Base-by-base conservation (phyloP, 495 filamentous ascomycete species). In the Ramalina intermedia region DNA sequence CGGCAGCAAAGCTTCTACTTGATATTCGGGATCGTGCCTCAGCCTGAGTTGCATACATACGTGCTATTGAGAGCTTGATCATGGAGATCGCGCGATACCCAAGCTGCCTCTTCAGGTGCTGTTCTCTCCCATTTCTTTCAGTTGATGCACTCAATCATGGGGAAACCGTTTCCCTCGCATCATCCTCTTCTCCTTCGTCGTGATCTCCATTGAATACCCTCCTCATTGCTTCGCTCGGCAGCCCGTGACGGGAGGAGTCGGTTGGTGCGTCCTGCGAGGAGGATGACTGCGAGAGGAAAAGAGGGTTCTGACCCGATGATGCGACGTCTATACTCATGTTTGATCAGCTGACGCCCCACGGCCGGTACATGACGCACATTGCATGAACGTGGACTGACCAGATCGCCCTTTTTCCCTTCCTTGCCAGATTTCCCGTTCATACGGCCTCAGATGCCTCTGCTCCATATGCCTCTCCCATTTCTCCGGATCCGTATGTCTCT, bases 351-450 rank as follows among this genome's bases (percentile, higher is more conserved):
- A 7, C 35, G 18, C 8, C 11, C 46, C 24, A 42, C 24, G 43
- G 41, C 43, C 36, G 2, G 17, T 18, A 14, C 11, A 6, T 2
- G 23, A 6, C 18, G 2, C 18, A 20, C 18, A 20, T 20, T 20
- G 18, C 18, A 20, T 16, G 1, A n/a, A 11, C 29, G 17, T 14
- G 17, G 54, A 65, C 69, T 69, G 67, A 78, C 74, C 68, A 59
- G 68, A 57, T 58, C 48, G 54, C 44, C 65, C 64, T 16, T 66
- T 68, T 40, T 62, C 63, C 36, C 77, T 75, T 35, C 84, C 83
- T 60, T 87, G 81, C 14, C 83, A 83, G 37, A 73, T 60, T 49
- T 75, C 61, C 84, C 81, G 84, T 20, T 74, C 69, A 53, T 79
- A 60, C 13, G 74, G 63, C 8, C 58, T 49, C 24, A 89, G 61